These are phyloP conservation scores for Wilhelminamyces savonicus DNA, from an alignment of 805 yeast species.

Conservation along the genomic window DNA sequence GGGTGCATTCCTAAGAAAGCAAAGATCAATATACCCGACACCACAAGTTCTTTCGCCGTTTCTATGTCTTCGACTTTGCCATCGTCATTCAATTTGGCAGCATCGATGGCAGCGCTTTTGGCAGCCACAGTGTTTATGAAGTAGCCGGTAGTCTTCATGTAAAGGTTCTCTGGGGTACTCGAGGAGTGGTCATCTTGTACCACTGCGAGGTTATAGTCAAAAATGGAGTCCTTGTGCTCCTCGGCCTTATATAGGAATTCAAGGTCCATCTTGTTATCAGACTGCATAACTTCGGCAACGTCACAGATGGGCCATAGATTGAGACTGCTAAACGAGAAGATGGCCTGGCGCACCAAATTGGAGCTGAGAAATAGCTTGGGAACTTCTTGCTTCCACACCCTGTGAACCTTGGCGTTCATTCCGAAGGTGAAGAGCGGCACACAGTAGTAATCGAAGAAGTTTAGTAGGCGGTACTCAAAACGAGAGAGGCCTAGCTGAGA, in stretches of 20 bases:
- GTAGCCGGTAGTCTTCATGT: constrained; percentile 15
- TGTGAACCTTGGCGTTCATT: constrained; percentile 12
- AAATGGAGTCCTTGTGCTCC: not conserved
- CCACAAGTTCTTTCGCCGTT: constrained; percentile 6
- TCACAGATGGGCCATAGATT: constrained; percentile 20
- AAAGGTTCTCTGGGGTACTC: constrained; percentile 12
- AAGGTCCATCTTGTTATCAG: constrained; percentile 1
- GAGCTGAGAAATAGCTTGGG: constrained; percentile 19
- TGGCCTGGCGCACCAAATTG: constrained; percentile 18
- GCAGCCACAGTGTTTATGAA: constrained; percentile 11
- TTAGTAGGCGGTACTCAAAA: constrained; percentile 18
- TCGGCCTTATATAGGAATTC: not conserved
- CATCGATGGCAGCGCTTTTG: constrained; percentile 4
- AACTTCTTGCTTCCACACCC: constrained; percentile 19
- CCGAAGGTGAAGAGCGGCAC: constrained; percentile 20
- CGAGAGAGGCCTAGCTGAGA: constrained; percentile 12
- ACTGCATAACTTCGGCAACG: constrained; percentile 4
- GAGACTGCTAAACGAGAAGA: constrained; percentile 18
- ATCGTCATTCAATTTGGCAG: too few relatives aligned
- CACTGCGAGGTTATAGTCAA: too few relatives aligned
- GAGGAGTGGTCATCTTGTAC: too few relatives aligned
- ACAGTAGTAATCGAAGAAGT: constrained; percentile 24
- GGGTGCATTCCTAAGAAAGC: constrained; percentile 28
- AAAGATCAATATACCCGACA: constrained; percentile 17
- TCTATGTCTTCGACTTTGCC: too few relatives aligned